Conservation (phyloP, 164 flowering plant species). For the Houttuynia cordata region DNA sequence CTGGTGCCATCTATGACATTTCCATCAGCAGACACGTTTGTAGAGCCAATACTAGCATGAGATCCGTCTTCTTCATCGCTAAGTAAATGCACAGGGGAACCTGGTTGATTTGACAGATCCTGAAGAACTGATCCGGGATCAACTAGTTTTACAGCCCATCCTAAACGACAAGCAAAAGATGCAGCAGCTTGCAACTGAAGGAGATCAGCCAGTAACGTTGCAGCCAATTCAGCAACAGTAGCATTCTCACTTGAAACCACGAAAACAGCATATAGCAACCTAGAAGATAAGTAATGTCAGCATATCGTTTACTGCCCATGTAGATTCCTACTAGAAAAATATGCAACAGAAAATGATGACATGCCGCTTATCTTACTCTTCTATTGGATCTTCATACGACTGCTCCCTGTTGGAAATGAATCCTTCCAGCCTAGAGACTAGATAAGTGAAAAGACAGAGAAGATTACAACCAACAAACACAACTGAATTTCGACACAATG, state of each 20-base stretch:
- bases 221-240: conserved; percentile 91
- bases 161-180: conserved; percentile 91
- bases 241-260: conserved; percentile 98
- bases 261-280: conserved; percentile 97
- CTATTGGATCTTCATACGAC: conserved; percentile 97
- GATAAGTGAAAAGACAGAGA: conserved; percentile 4
- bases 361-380: conserved; percentile 60
- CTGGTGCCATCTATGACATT: conserved; percentile 37
- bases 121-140: conserved; percentile 87
- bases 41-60: conserved; percentile 45
- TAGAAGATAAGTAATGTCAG: conserved; percentile 17
- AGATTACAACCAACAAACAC: neutral
- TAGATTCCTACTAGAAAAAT: neutral
- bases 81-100: conserved; percentile 33
- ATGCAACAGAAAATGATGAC: neutral
- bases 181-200: conserved; percentile 97
- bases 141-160: conserved; percentile 92
- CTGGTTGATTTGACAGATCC: conserved; percentile 40
- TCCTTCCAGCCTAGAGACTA: conserved; percentile 99
- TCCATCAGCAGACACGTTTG: conserved; percentile 39
- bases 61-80: conserved; percentile 74
- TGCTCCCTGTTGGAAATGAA: conserved; percentile 98
- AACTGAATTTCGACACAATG: no score
- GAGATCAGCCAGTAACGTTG: conserved; percentile 93
- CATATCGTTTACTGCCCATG: conserved; percentile 2